These are phyloP conservation scores for Naganishia cerealis DNA, from an alignment of 1,284 basidiomycete species.

Conservation along the genomic window DNA sequence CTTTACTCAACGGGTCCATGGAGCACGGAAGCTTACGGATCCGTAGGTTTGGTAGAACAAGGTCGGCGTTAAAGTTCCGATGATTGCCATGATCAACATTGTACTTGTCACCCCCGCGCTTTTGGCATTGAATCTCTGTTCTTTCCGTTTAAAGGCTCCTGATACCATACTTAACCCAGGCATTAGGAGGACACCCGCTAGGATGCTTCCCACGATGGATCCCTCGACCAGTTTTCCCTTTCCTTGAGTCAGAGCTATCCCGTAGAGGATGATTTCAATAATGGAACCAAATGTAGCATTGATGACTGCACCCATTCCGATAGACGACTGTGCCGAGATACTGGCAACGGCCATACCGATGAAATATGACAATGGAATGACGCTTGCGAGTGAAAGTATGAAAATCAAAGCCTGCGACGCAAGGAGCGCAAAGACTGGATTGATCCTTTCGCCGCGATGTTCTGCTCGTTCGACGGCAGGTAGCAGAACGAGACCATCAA, in stretches of 20 bases:
- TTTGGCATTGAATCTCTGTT: constrained; percentile 97
- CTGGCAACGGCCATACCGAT: constrained; percentile 99
- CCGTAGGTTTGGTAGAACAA: constrained; percentile 99
- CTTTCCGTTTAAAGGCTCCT: constrained; percentile 87
- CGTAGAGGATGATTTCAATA: constrained; percentile 94
- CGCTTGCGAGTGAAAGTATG: constrained; percentile 77
- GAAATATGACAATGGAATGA: constrained; percentile 97
- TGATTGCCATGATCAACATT: constrained; percentile 99
- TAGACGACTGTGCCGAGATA: constrained; percentile 94
- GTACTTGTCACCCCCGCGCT: constrained; percentile 97
- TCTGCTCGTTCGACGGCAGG: constrained; percentile 69
- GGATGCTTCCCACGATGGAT: constrained; percentile 87
- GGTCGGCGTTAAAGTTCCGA: constrained; percentile 91
- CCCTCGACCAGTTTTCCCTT: constrained; percentile 96
- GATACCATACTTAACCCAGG: constrained; percentile 95
- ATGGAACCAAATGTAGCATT: constrained; percentile 98
- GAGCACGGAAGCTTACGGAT: constrained; percentile 65
- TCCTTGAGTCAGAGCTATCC: constrained; percentile 79
- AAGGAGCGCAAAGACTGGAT: constrained; percentile 67
- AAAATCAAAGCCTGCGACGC: constrained; percentile 81
- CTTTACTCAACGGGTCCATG: constrained; percentile 10
- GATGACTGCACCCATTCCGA: constrained; percentile 99
- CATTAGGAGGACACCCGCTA: constrained; percentile 96
- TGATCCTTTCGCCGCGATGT: constrained; percentile 48
- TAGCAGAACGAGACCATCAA: constrained; percentile 83